Percentiles rank a stretch among this genome's conserved stretches.
These are phyloP conservation scores for Serendipita indica DNA, from an alignment of 768 basidiomycete species.

Conservation along the genomic window DNA sequence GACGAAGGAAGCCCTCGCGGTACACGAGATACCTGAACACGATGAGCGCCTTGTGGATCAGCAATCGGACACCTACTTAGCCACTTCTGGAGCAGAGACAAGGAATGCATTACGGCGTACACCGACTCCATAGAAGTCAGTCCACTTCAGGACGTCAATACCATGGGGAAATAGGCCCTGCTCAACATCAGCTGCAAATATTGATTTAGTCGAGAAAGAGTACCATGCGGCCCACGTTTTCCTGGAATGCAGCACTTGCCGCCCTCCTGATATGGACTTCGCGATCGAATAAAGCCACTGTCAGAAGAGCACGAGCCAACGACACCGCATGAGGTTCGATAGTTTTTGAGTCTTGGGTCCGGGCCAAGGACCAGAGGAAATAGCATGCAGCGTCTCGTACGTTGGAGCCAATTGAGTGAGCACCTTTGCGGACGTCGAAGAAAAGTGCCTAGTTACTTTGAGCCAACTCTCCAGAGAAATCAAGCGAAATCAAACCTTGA, in stretches of 20 bases:
- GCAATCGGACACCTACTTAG: slow-evolving; percentile 43
- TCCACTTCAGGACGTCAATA: slow-evolving; percentile 80
- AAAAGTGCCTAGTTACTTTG: slow-evolving; percentile 50
- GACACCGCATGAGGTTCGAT: slow-evolving; percentile 45
- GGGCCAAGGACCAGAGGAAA: slow-evolving; percentile 85
- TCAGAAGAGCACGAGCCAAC: slow-evolving; percentile 59
- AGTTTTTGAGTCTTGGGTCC: slow-evolving; percentile 46
- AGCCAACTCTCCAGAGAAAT: slow-evolving; percentile 12
- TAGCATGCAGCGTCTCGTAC: slow-evolving; percentile 93
- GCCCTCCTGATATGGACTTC: slow-evolving; percentile 91
- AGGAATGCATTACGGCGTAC: slow-evolving; percentile 71
- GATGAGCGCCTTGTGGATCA: slow-evolving; percentile 11
- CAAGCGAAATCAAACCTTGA: slow-evolving; percentile 38
- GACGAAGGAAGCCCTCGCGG: slow-evolving; percentile 48
- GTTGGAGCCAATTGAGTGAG: slow-evolving; percentile 86
- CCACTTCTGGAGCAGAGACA: slow-evolving; percentile 72
- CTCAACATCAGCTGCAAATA: slow-evolving; percentile 13
- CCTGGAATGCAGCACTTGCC: slow-evolving; percentile 95
- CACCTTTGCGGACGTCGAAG: slow-evolving; percentile 82
- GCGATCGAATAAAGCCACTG: slow-evolving; percentile 76
- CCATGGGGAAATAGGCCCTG: slow-evolving; percentile 87
- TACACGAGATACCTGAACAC: slow-evolving; percentile 60
- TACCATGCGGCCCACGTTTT: slow-evolving; percentile 88
- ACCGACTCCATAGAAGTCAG: slow-evolving; percentile 91
- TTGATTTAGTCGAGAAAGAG: slow-evolving; percentile 11